Percentiles rank a stretch among this genome's conserved stretches.
These are phyloP conservation scores for Suhomyces bolitotheri DNA, from an alignment of 1,139 yeast species.

Conservation along the genomic window DNA sequence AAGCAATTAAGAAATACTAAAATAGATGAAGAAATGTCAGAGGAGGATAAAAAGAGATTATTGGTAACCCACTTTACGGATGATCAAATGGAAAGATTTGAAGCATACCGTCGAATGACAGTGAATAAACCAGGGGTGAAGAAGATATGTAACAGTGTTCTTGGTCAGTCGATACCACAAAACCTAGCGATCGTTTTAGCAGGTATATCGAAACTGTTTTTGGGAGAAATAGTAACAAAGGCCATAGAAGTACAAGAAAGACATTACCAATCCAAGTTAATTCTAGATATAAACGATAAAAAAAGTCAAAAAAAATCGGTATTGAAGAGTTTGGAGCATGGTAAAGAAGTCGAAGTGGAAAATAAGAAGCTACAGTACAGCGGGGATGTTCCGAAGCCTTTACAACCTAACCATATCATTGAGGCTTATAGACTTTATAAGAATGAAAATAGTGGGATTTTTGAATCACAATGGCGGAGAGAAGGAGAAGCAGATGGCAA, in stretches of 20 bases:
- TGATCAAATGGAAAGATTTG: slow-evolving; percentile 88
- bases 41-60: slow-evolving; percentile 60
- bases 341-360: slow-evolving; percentile 32
- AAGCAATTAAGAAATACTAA: slow-evolving; percentile 24
- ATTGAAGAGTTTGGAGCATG: slow-evolving; percentile 30
- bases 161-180: slow-evolving; percentile 82
- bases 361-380: slow-evolving; percentile 32
- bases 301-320: slow-evolving; percentile 33
- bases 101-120: slow-evolving; percentile 81
- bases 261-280: slow-evolving; percentile 48
- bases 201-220: slow-evolving; percentile 83
- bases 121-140: slow-evolving; percentile 78
- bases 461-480: slow-evolving; percentile 62
- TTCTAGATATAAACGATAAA: slow-evolving; percentile 39
- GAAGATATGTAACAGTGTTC: slow-evolving; percentile 73
- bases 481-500: slow-evolving; percentile 75
- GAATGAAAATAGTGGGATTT: slow-evolving; percentile 65
- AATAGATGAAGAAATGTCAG: slow-evolving; percentile 28
- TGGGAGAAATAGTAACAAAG: slow-evolving; percentile 83
- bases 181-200: slow-evolving; percentile 81
- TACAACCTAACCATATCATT: slow-evolving; percentile 79
- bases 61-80: slow-evolving; percentile 71
- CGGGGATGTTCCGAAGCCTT: slow-evolving; percentile 56
- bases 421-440: slow-evolving; percentile 85
- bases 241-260: slow-evolving; percentile 69